phyloP scores from a whole-genome alignment of 169 alveolate genomes.

The Neospora caninum region DNA sequence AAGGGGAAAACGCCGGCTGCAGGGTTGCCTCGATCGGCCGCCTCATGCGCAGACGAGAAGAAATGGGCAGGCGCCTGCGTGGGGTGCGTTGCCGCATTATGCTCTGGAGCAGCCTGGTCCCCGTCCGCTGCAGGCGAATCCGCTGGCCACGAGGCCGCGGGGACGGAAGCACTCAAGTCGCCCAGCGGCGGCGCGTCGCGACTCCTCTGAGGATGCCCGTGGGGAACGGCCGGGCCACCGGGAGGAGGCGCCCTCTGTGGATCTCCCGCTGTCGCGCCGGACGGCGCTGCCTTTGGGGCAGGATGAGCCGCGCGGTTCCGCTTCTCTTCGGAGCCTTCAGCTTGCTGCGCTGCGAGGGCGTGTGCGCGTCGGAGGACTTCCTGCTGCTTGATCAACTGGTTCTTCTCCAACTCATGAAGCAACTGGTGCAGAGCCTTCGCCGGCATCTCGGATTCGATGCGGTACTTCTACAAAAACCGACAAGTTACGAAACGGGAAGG shows the following conservation, averaged over 20 bases:
- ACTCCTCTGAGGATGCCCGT: background rate
- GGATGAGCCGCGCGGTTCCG: background rate
- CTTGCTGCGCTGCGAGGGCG: slow-evolving; percentile 31
- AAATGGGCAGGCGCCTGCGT: background rate
- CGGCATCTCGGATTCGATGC: slow-evolving; percentile 20
- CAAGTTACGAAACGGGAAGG: background rate
- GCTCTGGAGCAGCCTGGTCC: background rate
- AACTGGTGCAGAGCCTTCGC: slow-evolving; percentile 34
- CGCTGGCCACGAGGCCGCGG: background rate
- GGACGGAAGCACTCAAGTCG: background rate
- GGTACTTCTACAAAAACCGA: background rate
- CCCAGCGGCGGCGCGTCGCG: background rate
- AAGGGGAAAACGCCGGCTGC: background rate
- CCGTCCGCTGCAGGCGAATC: background rate
- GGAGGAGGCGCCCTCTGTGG: background rate
- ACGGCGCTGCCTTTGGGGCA: background rate
- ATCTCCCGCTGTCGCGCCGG: background rate
- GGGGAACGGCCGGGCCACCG: background rate
- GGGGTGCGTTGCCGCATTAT: background rate
- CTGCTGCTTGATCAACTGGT: slow-evolving; percentile 16
- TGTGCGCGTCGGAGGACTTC: slow-evolving; percentile 35
- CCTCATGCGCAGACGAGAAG: background rate
- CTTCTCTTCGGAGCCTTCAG: background rate
- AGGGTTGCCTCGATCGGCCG: background rate
- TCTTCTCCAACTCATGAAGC: slow-evolving; percentile 24